phyloP scores from a whole-genome alignment of 768 basidiomycete genomes.

The Amanita pallidorosea region DNA sequence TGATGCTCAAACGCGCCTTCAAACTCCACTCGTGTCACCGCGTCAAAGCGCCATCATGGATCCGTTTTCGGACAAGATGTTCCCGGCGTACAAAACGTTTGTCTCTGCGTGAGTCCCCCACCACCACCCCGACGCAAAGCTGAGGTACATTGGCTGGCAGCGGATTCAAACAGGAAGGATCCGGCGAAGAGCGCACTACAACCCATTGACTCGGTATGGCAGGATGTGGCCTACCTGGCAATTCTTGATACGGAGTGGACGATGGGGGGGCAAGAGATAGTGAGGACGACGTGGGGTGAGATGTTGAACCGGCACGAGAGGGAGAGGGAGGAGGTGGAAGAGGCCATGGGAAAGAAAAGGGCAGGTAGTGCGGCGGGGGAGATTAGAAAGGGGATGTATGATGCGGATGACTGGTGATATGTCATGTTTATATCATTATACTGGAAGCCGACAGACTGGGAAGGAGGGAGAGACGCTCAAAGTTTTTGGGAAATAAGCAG shows the following conservation, averaged over 20 bases:
- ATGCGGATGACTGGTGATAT: too few relatives aligned
- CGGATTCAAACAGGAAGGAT: constrained; percentile 54
- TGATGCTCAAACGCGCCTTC: constrained; percentile 39
- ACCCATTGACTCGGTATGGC: constrained; percentile 35
- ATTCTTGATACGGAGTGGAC: constrained; percentile 56
- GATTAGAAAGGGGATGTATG: too few relatives aligned
- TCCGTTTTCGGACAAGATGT: constrained; percentile 34
- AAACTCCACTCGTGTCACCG: constrained; percentile 33
- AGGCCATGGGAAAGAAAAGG: too few relatives aligned
- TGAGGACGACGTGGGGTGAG: constrained; percentile 49
- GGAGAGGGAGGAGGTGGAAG: constrained; percentile 11
- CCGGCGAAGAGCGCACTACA: constrained; percentile 42
- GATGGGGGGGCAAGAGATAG: constrained; percentile 11
- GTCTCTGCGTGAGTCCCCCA: neutral
- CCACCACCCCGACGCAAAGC: neutral
- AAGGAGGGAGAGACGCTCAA: constrained; percentile 16
- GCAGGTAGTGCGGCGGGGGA: too few relatives aligned
- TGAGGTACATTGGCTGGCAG: constrained; percentile 17
- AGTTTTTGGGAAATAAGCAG: constrained; percentile 18
- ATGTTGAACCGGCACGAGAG: constrained; percentile 44
- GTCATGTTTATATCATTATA: too few relatives aligned
- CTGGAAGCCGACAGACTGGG: constrained; percentile 15
- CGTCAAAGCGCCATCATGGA: constrained; percentile 41
- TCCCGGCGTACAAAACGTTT: constrained; percentile 4
- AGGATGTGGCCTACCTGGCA: constrained; percentile 48